Base-by-base conservation (phyloP, 169 alveolate species). In the Eimeria zaria region DNA sequence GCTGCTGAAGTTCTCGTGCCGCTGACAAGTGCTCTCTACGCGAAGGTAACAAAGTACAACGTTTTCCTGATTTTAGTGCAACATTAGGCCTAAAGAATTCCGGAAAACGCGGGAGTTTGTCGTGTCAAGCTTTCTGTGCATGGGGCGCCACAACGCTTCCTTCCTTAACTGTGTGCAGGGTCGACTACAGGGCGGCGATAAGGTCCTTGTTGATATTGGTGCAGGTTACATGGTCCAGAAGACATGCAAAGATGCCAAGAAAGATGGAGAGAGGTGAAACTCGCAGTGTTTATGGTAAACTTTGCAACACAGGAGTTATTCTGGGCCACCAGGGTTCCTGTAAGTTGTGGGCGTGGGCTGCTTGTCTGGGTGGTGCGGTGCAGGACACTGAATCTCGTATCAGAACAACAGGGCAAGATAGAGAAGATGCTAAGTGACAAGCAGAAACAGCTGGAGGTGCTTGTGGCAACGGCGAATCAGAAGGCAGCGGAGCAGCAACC, bases 141-240 rank as follows among this genome's bases (percentile, higher is more conserved):
- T 8, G 36, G 14, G 20, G 11, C 48, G n/a, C 64, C 58, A 44
- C 69, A 36, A 30, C 51, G 20, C 27, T 22, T 20, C 7, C 18
- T 85, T 51, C 39, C 80, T 60, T 22, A 27, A 64, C 4, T 64
- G 83, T 58, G 67, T 27, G 55, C 94, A 93, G 96, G 96, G 96
- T 16, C 96, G 96, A 51, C 89, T 93, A 27, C 76, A 55, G 80
- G 62, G 94, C 74, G 85, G 78, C 55, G 78, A 93, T 53, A 93
- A 93, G 89, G 94, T 93, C 11, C 96, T 93, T 12, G 96, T 93
- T 22, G 96, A 93, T 71, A 81, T 93, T 44, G 96, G 96, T 16
- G 90, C 96, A 55, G 96, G 96, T 20, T 93, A 46, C 80, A 46
- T 80, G 88, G 27, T 93, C 58, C 94, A 93, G 53, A 93, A 93